These are phyloP conservation scores for Citrus inodora DNA, from an alignment of 345 rosid genomes.

Conservation along the genomic window DNA sequence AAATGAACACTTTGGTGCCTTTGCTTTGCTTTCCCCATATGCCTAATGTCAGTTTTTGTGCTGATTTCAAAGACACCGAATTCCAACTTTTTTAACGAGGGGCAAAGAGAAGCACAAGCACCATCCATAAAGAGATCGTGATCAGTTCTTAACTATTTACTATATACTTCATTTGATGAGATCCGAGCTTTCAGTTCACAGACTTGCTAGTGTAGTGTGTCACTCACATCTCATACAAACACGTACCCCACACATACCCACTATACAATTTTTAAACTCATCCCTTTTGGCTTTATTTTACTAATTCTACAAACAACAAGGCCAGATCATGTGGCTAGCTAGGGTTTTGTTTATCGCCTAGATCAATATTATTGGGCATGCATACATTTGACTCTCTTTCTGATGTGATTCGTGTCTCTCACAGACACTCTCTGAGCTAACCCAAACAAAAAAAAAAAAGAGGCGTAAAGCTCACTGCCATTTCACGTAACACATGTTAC, in stretches of 20 bases:
- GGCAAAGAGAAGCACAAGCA: conserved; percentile 14
- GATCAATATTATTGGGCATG: not conserved
- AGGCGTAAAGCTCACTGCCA: not conserved
- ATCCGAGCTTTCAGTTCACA: conserved; percentile 38
- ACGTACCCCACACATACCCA: conserved; percentile 14
- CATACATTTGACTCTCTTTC: conserved; percentile 29
- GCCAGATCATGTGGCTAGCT: conserved; percentile 23
- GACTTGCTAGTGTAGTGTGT: conserved; percentile 25
- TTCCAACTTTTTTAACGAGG: not conserved
- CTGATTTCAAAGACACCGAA: conserved; percentile 18
- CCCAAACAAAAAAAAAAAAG: no score
- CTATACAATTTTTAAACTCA: conserved; percentile 22
- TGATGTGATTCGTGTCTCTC: not conserved
- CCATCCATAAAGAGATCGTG: no score
- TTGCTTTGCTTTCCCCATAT: conserved; percentile 9
- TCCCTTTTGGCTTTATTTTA: not conserved
- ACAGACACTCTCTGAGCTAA: not conserved
- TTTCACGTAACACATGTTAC: not conserved
- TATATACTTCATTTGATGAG: conserved; percentile 16
- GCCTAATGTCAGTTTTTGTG: conserved; percentile 29
- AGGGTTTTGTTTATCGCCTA: conserved; percentile 1
- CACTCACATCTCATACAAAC: conserved; percentile 3
- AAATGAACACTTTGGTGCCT: not conserved
- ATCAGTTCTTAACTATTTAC: no score
- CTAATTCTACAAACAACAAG: conserved; percentile 22